Conservation (phyloP, 169 alveolate genomes). For the Plasmodium malariae region DNA sequence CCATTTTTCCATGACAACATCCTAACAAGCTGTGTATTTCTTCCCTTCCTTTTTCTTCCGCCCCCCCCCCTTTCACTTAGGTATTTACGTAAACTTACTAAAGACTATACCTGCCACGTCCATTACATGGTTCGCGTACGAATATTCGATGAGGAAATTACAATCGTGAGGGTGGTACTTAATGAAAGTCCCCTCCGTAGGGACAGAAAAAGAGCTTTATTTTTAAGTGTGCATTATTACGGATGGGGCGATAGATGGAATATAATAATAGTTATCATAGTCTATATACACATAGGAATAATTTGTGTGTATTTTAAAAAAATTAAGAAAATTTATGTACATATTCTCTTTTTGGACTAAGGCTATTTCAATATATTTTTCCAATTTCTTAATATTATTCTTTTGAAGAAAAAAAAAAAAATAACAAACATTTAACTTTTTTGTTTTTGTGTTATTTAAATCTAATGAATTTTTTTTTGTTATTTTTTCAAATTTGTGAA, state of each 20-base stretch:
- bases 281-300: constrained; percentile 22
- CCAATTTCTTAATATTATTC: neutral
- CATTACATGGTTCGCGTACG: constrained; percentile 71
- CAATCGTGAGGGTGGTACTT: neutral
- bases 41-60: neutral
- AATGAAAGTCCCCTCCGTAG: too few relatives aligned
- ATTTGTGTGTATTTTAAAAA: constrained; percentile 7
- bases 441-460: constrained; percentile 25
- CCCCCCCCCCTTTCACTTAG: constrained; percentile 19
- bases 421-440: constrained; percentile 1
- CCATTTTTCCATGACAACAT: neutral
- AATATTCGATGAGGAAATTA: constrained; percentile 65
- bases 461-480: constrained; percentile 47
- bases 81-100: constrained; percentile 54
- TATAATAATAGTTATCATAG: neutral
- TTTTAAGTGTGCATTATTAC: neutral
- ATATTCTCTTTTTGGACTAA: constrained; percentile 17
- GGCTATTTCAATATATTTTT: constrained; percentile 35
- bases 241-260: constrained; percentile 38
- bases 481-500: constrained; percentile 61
- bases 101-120: constrained; percentile 74
- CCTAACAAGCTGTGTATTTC: neutral
- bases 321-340: constrained; percentile 33
- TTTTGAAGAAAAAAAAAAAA: constrained; percentile 9
- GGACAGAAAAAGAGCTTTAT: neutral